Base-by-base conservation (phyloP, 805 yeast genomes). In the Ascoidea rubescens region DNA sequence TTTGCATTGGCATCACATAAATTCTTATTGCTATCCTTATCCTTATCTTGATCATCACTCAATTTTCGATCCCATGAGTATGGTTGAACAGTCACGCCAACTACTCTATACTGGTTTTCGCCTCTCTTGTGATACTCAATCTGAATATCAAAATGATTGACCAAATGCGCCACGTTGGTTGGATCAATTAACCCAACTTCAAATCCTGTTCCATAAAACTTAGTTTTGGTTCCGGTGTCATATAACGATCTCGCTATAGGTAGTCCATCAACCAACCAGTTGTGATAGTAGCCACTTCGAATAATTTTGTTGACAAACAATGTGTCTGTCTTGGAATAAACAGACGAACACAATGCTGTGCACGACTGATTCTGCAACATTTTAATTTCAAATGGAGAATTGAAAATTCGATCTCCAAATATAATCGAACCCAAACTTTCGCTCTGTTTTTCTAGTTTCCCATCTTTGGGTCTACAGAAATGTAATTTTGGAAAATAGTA, bases 371-470 rank as follows among this genome's bases (percentile, higher is more conserved):
- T 78, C 63, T 85, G 75, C 57, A 85, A 73, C 95, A 93, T 86
- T 44, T 78, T 73, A 56, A 93, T 70, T 50, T 82, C 78, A 62
- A 87, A 88, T 5, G 98, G 97, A 7, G 98, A 89, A 62, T 87
- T 82, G 72, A 86, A 89, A 57, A 93, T 89, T 64, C 99, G 76
- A 68, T 93, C 99, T 57, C 99, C 99, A 65, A 93, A 89, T 54
- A 93, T 76, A 58, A 93, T 84, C 1, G 97, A 83, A 6, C 99
- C 99, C 51, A 93, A 73, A 8, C 95, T 83, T 68, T 89, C 98
- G 57, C 87, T 80, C 64, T 88, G 96, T 31, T 62, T 57, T 10
- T 60, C 65, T 72, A 55, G 55, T 16, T 44, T 50, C 1, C 87
- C 88, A 31, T 69, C 79, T 52, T 68, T 65, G 0, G 98, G 98